These are phyloP conservation scores for Eucalyptus curtisii DNA, from an alignment of 345 rosid species.

Conservation along the genomic window DNA sequence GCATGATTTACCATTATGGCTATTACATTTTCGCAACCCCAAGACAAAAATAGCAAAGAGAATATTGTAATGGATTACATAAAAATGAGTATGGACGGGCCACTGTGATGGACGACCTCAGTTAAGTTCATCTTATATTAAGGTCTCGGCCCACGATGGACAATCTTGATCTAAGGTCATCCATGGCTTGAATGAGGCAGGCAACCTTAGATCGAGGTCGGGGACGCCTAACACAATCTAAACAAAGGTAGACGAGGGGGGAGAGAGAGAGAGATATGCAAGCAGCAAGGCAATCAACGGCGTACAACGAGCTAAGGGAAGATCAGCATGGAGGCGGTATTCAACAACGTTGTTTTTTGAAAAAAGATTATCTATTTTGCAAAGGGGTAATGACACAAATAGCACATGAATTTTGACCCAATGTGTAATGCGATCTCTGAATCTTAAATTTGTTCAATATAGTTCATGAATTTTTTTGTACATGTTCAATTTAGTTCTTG, in stretches of 20 bases:
- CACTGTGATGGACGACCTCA: background rate
- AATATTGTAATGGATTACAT: background rate
- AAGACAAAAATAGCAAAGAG: background rate
- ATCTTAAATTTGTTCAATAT: too few relatives aligned
- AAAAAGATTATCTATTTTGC: background rate
- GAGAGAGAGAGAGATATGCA: background rate
- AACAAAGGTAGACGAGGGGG: background rate
- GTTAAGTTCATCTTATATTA: background rate
- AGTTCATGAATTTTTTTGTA: accelerated
- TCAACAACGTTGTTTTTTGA: background rate
- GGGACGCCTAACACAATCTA: background rate
- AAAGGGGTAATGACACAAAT: background rate
- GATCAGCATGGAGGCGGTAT: background rate
- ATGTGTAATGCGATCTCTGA: accelerated
- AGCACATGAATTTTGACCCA: accelerated
- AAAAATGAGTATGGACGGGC: background rate
- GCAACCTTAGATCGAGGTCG: background rate
- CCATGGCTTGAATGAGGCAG: background rate
- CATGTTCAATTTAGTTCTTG: too few relatives aligned
- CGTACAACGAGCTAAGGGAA: background rate
- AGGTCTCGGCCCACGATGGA: background rate
- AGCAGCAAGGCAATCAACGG: background rate
- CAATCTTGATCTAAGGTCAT: background rate
- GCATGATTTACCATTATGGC: background rate
- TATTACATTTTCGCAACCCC: background rate